These are phyloP conservation scores for Neofusicoccum cordaticola DNA, from an alignment of 2,329 filamentous ascomycete species.

Conservation along the genomic window DNA sequence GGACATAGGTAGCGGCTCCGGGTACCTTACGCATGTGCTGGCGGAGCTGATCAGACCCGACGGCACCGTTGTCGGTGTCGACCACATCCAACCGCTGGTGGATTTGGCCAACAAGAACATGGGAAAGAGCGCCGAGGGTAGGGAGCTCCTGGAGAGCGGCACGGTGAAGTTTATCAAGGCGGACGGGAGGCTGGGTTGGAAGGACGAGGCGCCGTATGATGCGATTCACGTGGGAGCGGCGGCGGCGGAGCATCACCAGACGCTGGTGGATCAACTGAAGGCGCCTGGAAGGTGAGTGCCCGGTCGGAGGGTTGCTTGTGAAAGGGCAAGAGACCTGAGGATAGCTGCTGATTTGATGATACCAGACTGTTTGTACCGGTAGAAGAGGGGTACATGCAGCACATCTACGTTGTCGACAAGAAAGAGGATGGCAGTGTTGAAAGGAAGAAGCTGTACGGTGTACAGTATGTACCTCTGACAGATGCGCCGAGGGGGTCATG, in stretches of 20 bases:
- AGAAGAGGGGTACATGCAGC: slow-evolving; percentile 56
- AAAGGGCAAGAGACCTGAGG: neutral
- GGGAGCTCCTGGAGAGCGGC: slow-evolving; percentile 61
- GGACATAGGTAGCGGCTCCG: slow-evolving; percentile 51
- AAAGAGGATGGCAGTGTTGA: slow-evolving; percentile 60
- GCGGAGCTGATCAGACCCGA: slow-evolving; percentile 66
- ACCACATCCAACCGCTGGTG: slow-evolving; percentile 49
- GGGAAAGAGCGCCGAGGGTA: slow-evolving; percentile 42
- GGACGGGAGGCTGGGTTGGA: slow-evolving; percentile 56
- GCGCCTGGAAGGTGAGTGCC: slow-evolving; percentile 58
- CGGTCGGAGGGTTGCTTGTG: too few relatives aligned
- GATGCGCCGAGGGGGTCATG: slow-evolving; percentile 54
- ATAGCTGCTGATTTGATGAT: neutral
- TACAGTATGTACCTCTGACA: slow-evolving; percentile 74
- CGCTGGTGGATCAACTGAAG: slow-evolving; percentile 73
- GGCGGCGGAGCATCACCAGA: slow-evolving; percentile 68
- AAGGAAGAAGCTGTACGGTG: slow-evolving; percentile 64
- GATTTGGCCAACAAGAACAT: slow-evolving; percentile 42
- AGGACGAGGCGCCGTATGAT: slow-evolving; percentile 65
- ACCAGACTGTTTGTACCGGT: slow-evolving; percentile 72
- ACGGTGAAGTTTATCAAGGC: slow-evolving; percentile 69
- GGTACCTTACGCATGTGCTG: slow-evolving; percentile 82
- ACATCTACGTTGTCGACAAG: slow-evolving; percentile 75
- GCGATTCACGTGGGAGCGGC: slow-evolving; percentile 94
- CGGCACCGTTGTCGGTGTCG: slow-evolving; percentile 47